Evolutionary conservation across 225 moss, liverwort and hornwort genomes (phyloP).

Genomic region (Thuidium tamariscinum): DNA sequence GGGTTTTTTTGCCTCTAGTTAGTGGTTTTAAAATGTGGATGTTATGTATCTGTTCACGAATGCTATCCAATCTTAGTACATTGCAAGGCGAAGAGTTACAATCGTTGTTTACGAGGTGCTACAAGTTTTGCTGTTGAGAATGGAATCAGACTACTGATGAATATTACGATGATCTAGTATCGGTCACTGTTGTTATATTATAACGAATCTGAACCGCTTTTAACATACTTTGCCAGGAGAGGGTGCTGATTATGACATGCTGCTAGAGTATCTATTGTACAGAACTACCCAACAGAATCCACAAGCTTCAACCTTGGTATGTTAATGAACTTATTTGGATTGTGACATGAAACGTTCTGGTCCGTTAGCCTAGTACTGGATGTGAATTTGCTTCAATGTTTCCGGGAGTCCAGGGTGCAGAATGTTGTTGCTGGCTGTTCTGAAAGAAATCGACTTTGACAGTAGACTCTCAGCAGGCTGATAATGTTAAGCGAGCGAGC

Average conservation of each 20-base stretch:
- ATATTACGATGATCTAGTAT: not conserved
- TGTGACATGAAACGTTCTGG: not conserved
- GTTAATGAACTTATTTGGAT: not conserved
- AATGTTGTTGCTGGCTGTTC: not conserved
- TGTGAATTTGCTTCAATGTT: not conserved
- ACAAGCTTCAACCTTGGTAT: constrained; percentile 12
- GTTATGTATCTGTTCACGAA: not conserved
- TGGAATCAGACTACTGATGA: not conserved
- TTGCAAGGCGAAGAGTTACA: not conserved
- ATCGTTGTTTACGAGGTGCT: not conserved
- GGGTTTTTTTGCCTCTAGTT: not conserved
- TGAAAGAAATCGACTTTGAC: not conserved
- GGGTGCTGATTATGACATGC: constrained; percentile 13
- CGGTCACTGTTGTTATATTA: not conserved
- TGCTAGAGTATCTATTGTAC: constrained; percentile 19
- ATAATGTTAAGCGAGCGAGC: not conserved
- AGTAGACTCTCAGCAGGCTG: not conserved
- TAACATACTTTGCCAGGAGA: constrained; percentile 4
- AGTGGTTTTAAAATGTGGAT: not conserved
- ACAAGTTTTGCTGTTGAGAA: not conserved
- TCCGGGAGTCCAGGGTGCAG: not conserved
- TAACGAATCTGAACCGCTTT: not conserved
- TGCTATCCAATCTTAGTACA: not conserved
- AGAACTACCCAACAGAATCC: not conserved
- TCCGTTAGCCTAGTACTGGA: not conserved